Evolutionary conservation across 257 asterid genomes (phyloP), one percentile per base, ranked within the genome.

Genomic region (Petunia secreta): DNA sequence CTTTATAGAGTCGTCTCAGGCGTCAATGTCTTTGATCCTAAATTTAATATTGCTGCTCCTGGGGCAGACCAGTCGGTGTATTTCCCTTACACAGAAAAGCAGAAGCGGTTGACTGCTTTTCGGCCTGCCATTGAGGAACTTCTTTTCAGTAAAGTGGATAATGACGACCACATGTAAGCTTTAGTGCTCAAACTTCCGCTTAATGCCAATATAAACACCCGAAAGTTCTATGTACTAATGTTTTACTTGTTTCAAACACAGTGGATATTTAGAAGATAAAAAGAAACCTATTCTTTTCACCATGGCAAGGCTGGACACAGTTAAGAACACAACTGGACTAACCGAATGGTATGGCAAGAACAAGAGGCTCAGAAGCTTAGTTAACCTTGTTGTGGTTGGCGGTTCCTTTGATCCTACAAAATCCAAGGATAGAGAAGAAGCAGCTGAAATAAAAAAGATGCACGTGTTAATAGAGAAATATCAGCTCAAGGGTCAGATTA

Each of bases 341-440:
- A 84, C 93, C 14, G 98, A 95, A 75, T 93, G 97, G 99, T 95
- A 86, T 36, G 99, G 99, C 37, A 91, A 85, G 88, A 93, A 95
- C 94, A 93, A 84, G 79, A 86, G 85, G 85, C 93, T 95, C 4
- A 87, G 97, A 75, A 82, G 71, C 89, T 75, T 93, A 82, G 99
- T 84, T 66, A 95, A 95, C 81, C 93, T 95, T 75, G 97, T 95
- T 11, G 82, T 95, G 1, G 98, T 93, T 25, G 98, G 98, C 0
- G 99, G 91, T n/a, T 93, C 91, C 90, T 93, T 95, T 54, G 97
- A 95, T 69, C 97, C 92, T 10, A 82, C 86, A 5, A 92, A 90
- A 87, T 95, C 99, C 58, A 91, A 92, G 78, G 99, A 95, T 79
- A 87, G 98, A 87, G 99, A 95, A 87, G 98, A 95, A 84, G 91